phyloP scores from a whole-genome alignment of 164 flowering plant species.

The Nelumbo lutea region DNA sequence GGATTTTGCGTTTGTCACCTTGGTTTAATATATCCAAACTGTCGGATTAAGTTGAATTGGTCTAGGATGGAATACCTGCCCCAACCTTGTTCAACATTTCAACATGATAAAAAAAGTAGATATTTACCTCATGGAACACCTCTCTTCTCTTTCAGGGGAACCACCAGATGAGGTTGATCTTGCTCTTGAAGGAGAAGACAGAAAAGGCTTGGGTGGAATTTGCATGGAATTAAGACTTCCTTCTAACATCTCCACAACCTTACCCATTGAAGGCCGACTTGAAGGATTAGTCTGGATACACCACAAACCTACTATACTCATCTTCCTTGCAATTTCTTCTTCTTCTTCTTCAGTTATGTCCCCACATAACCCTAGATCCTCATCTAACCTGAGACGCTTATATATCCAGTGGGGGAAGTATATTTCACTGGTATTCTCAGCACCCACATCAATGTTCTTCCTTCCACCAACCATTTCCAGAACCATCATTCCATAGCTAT shows the following conservation, averaged over 20 bases:
- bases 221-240: conserved; percentile 25
- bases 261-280: conserved; percentile 29
- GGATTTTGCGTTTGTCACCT: too few relatives aligned
- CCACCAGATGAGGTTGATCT: too few relatives aligned
- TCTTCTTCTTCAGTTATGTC: conserved; percentile 17
- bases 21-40: too few relatives aligned
- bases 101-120: too few relatives aligned
- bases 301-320: conserved; percentile 41
- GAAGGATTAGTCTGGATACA: conserved; percentile 40
- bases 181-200: conserved; percentile 21
- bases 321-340: conserved; percentile 21
- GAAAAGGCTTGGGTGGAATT: conserved; percentile 30
- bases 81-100: too few relatives aligned
- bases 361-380: conserved; percentile 16
- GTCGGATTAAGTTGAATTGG: too few relatives aligned
- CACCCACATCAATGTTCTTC: background rate
- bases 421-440: conserved; percentile 15
- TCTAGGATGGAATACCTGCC: too few relatives aligned
- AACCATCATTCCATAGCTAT: conserved; percentile 52
- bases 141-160: too few relatives aligned
- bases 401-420: conserved; percentile 43
- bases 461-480: conserved; percentile 42
- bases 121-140: too few relatives aligned
- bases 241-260: conserved; percentile 40
- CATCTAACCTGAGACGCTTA: conserved; percentile 17